Evolutionary conservation across 768 basidiomycete genomes (phyloP).

Genomic region (Termitomyces sp.): DNA sequence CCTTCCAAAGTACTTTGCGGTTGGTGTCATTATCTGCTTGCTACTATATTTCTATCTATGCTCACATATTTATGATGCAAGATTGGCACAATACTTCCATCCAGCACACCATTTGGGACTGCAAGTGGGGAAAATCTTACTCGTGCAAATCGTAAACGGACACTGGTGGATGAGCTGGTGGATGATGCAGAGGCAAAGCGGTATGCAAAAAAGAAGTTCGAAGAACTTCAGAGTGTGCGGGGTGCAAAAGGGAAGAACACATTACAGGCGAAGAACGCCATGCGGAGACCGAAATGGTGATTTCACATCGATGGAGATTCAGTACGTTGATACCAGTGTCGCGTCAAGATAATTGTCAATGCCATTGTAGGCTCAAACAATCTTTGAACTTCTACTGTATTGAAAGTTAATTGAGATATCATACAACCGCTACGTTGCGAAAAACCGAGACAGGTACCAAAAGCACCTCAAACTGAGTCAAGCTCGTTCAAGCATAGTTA

Average conservation of each 20-base stretch:
- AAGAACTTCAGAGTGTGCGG: slow-evolving; percentile 63
- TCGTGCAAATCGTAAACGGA: slow-evolving; percentile 66
- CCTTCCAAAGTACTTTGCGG: slow-evolving; percentile 87
- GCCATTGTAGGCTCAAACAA: neutral
- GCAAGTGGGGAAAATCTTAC: slow-evolving; percentile 67
- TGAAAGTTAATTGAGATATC: too few species aligned
- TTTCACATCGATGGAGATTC: neutral
- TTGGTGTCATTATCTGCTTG: slow-evolving; percentile 28
- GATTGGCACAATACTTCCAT: slow-evolving; percentile 76
- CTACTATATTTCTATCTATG: neutral
- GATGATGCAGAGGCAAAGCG: slow-evolving; percentile 82
- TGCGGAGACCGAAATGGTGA: slow-evolving; percentile 69
- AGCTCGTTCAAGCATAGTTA: neutral
- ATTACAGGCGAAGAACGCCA: slow-evolving; percentile 54
- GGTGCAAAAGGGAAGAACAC: slow-evolving; percentile 69
- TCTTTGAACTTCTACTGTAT: neutral
- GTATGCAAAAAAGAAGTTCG: slow-evolving; percentile 91
- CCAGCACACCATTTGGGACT: slow-evolving; percentile 67
- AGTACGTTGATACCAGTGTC: neutral
- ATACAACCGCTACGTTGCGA: neutral
- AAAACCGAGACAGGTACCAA: neutral
- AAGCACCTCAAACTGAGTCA: neutral
- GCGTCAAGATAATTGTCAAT: neutral
- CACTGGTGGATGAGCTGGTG: slow-evolving; percentile 82
- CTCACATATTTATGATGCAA: slow-evolving; percentile 21